Evolutionary conservation across 192 early-diverging fungal genomes (phyloP), one percentile per base, ranked within the genome.

Genomic region (Coemansia sp.): DNA sequence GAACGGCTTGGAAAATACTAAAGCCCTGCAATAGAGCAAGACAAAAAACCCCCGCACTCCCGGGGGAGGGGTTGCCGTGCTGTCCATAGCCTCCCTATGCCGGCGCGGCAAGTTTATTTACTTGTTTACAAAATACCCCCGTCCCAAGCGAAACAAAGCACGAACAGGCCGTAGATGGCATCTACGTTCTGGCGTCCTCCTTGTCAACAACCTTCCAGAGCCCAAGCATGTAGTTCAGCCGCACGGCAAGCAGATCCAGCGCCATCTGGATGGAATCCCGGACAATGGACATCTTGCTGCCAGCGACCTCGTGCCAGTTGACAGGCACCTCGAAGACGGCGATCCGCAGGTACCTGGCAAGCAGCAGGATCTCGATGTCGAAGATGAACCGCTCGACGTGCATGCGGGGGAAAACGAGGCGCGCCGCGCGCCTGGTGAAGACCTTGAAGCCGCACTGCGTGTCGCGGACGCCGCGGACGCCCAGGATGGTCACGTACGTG

Each of bases 381-480:
- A 99, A 99, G 74, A 99, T 96, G 91, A 95, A 99, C 23, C 97
- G 85, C 70, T 96, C 92, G 4, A 94, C 94, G 61, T 99, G 97
- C 92, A 97, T 94, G 71, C 89, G 88, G 19, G 90, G 87, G 67
- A 95, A 94, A 44, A 99, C 90, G 39, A 74, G 69, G 48, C 84
- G 84, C 0, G 92, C 94, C 0, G 94, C 86, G 21, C 77, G 71
- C 16, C 97, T 88, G 0, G 92, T 92, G 63, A 97, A 90, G 32
- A 99, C 81, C 74, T 99, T 99, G 87, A 99, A 99, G 6, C 97
- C 97, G 75, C 97, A 99, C 74, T 99, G 97, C 11, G 97, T 99
- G 71, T 99, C 97, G 32, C 90, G 89, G 70, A 99, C 92, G 3
- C 87, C 86, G 19, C 90, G 84, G 63, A 97, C 93, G 2, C 95